Percentiles rank a stretch among this genome's conserved stretches.
phyloP scores from a whole-genome alignment of 1,139 yeast species.

The Yamadazyma diddensiae region DNA sequence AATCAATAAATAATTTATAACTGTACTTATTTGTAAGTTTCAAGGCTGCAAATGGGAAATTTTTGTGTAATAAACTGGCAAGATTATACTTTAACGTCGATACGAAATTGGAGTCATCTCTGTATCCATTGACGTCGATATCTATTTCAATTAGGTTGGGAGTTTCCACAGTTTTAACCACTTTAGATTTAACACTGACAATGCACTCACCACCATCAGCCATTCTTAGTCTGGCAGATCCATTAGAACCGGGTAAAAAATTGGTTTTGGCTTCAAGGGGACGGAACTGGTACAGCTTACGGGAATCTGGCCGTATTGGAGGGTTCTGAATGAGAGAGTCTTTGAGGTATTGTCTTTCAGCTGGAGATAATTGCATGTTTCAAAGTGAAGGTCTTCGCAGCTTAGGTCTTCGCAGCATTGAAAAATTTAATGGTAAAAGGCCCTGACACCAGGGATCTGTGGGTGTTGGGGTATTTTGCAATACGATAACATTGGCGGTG shows the following conservation, averaged over 20 bases:
- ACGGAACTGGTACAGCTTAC: conserved; percentile 69
- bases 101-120: conserved; percentile 68
- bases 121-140: conserved; percentile 67
- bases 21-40: conserved; percentile 71
- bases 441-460: too few relatives aligned
- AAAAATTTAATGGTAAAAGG: conserved; percentile 3
- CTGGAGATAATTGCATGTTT: conserved; percentile 69
- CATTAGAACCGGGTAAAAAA: conserved; percentile 83
- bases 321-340: conserved; percentile 66
- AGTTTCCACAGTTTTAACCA: conserved; percentile 51
- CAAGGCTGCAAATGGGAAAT: conserved; percentile 49
- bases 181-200: conserved; percentile 84
- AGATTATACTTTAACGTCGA: conserved; percentile 55
- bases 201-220: conserved; percentile 92
- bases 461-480: too few relatives aligned
- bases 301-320: conserved; percentile 79
- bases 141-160: conserved; percentile 63
- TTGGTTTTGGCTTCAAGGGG: conserved; percentile 82
- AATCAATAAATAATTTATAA: conserved; percentile 74
- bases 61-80: conserved; percentile 42
- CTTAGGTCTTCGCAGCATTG: neutral
- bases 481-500: too few relatives aligned
- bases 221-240: conserved; percentile 82
- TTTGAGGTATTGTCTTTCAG: conserved; percentile 78
- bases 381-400: conserved; percentile 1